Evolutionary conservation across 192 early-diverging fungal genomes (phyloP), one percentile per base, ranked within the genome.

Genomic region (Coemansia asiatica): DNA sequence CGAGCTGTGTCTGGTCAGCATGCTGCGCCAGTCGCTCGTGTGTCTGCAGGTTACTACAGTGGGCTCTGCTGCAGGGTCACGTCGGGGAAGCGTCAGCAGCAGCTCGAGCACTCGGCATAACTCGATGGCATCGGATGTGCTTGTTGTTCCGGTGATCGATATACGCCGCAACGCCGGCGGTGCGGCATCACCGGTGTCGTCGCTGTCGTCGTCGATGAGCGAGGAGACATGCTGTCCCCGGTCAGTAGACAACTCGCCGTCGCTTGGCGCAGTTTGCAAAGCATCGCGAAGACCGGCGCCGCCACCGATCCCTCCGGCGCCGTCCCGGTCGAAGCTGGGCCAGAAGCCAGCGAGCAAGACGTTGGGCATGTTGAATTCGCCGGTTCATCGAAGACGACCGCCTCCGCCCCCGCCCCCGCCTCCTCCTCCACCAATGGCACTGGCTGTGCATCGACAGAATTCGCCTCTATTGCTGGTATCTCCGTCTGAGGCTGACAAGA

Each of bases 1-100:
- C 60, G 79, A 82, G 75, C 68, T 82, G 33, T 76, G 74, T 21
- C 47, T 82, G 47, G 79, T 82, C 21, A 73, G 60, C 53, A 56
- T 82, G 46, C 63, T 82, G 28, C 56, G 79, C 15, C 74, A 82
- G 53, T 71, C 73, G 62, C 66, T 81, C 16, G 69, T 75, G 44
- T 75, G 69, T 56, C 68, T 69, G 13, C 78, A 81, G 36, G 35
- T 35, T 15, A 47, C 44, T 13, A 47, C 66, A 4, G 13, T 26
- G 1, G 12, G 48, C 2, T 23, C 59, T 4, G 56, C 44, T 12
- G 51, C 36, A 1, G 29, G 48, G 2, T 71, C 65, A 12, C 72
- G 76, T 27, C 29, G 76, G n/a, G 71, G 68, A 12, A 79, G 71
- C 55, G 53, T 62, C 9, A 74, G 56, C 16, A 38, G 71, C 53